Conservation (phyloP, 768 basidiomycete species). For the Daedaleopsis nitida region DNA sequence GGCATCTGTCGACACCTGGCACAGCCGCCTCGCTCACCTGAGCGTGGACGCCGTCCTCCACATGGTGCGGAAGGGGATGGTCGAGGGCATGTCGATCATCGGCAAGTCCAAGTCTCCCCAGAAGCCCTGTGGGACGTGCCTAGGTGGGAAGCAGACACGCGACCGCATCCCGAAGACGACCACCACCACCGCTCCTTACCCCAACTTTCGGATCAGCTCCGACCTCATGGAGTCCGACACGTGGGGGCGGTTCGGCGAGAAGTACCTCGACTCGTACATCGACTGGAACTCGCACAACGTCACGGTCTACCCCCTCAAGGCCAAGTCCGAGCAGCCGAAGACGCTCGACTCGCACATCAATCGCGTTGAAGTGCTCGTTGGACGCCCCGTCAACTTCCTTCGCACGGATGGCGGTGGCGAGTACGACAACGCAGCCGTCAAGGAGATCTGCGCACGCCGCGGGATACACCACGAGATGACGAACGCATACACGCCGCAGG, state of each 20-base stretch:
- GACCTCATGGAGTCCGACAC: conserved; percentile 8
- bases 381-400: conserved; percentile 17
- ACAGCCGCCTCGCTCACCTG: conserved; percentile 20
- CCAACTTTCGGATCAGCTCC: conserved; percentile 2
- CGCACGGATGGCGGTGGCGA: conserved; percentile 28
- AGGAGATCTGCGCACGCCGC: conserved; percentile 9
- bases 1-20: conserved; percentile 19
- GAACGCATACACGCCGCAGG: too few relatives aligned
- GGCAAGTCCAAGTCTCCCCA: not conserved
- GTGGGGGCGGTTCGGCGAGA: not conserved
- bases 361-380: conserved; percentile 12
- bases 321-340: conserved; percentile 1
- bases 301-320: conserved; percentile 1
- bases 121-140: conserved; percentile 21
- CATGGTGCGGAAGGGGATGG: conserved; percentile 19
- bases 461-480: conserved; percentile 25
- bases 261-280: conserved; percentile 4
- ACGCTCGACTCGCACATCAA: conserved; percentile 22
- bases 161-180: conserved; percentile 16
- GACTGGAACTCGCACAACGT: not conserved
- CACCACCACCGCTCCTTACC: not conserved
- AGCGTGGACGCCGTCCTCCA: conserved; percentile 10
- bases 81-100: conserved; percentile 21
- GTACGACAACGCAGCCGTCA: conserved; percentile 19
- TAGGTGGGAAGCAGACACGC: conserved; percentile 28